Evolutionary conservation across 257 asterid species (phyloP).

Genomic region (Solanum rostratum): DNA sequence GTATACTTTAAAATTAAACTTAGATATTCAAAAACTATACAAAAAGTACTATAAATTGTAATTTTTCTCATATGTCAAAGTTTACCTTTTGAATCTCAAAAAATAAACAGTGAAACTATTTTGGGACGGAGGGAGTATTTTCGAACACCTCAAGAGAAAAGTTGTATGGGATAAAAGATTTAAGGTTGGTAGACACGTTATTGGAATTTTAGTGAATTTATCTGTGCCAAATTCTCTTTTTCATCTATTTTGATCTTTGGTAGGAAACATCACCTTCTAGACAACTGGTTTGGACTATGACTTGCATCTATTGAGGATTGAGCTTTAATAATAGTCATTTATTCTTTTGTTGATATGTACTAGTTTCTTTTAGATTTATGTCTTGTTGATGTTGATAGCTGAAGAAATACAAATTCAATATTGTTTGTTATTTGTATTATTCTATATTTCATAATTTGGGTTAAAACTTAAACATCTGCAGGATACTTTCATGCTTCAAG

Average conservation of each 20-base stretch:
- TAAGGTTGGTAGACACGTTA: neutral
- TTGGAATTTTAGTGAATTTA: neutral
- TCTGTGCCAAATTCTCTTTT: neutral
- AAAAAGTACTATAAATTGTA: no score
- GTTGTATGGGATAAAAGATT: neutral
- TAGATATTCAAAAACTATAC: no score
- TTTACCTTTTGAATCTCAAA: no score
- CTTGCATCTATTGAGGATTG: neutral
- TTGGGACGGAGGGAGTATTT: no score
- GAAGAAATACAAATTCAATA: neutral
- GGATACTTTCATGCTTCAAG: constrained; percentile 99
- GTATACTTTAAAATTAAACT: no score
- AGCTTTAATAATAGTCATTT: neutral
- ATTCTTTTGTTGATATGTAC: neutral
- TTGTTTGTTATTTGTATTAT: neutral
- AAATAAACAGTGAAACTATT: no score
- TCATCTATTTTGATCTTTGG: neutral
- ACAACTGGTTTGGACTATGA: neutral
- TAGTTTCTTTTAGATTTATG: neutral
- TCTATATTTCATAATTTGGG: neutral
- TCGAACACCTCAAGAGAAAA: neutral
- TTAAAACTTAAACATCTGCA: constrained; percentile 18
- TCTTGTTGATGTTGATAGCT: neutral
- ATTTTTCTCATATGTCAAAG: no score
- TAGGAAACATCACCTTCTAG: neutral